phyloP scores from a whole-genome alignment of 139 green algal species.

The Volvox reticuliferus region DNA sequence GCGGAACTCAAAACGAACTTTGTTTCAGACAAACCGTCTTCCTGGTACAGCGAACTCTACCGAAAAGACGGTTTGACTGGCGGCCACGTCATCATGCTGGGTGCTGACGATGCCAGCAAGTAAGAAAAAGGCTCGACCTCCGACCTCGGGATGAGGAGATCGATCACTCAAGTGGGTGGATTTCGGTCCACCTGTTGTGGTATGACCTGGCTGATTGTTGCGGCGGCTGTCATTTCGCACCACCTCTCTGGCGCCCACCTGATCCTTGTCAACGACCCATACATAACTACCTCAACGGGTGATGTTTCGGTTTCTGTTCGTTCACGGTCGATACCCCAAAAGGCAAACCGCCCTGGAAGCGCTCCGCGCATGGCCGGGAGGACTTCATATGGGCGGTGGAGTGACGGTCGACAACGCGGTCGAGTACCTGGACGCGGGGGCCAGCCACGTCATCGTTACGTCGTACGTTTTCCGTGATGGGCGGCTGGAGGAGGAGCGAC shows the following conservation, averaged over 20 bases:
- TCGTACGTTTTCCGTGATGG: slow-evolving; percentile 94
- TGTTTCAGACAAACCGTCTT: slow-evolving; percentile 85
- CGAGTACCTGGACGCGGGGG: slow-evolving; percentile 91
- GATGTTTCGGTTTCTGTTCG: not conserved
- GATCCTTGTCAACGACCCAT: no score
- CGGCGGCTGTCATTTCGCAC: not conserved
- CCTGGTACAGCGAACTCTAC: slow-evolving; percentile 94
- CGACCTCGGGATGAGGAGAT: not conserved
- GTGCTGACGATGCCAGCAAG: slow-evolving; percentile 80
- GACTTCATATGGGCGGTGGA: slow-evolving; percentile 96
- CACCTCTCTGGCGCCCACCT: not conserved
- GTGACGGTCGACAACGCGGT: slow-evolving; percentile 89
- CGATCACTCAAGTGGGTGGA: no score
- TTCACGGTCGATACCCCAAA: not conserved
- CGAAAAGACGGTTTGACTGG: slow-evolving; percentile 81
- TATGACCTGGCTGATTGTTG: no score
- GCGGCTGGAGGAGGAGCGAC: slow-evolving; percentile 84
- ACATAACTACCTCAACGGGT: no score
- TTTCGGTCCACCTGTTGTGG: no score
- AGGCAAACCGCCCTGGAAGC: slow-evolving; percentile 83
- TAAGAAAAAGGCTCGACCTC: slow-evolving; percentile 33
- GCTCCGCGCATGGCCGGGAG: slow-evolving; percentile 85
- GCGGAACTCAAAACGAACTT: slow-evolving; percentile 94
- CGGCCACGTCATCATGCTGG: slow-evolving; percentile 99
- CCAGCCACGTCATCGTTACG: slow-evolving; percentile 98